phyloP scores from a whole-genome alignment of 2,329 filamentous ascomycete species.

The Drechslerella dactyloides region DNA sequence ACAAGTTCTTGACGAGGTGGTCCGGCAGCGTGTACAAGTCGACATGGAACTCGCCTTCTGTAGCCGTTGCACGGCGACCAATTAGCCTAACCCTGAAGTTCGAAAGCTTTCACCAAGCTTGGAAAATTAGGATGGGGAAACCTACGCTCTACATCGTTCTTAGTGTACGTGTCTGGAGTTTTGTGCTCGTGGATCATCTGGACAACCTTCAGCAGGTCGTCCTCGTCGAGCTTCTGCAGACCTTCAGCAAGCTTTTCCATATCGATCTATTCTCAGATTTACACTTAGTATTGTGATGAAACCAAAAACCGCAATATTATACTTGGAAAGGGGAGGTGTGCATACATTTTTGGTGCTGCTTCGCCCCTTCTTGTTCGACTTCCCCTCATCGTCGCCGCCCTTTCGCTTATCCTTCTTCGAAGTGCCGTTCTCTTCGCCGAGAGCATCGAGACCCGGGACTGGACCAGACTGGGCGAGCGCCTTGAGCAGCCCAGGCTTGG shows the following conservation, averaged over 20 bases:
- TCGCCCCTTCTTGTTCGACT: slow-evolving; percentile 76
- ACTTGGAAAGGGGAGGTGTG: slow-evolving; percentile 48
- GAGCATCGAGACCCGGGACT: slow-evolving; percentile 75
- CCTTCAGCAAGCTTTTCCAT: slow-evolving; percentile 97
- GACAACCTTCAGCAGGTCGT: slow-evolving; percentile 91
- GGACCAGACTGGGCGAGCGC: slow-evolving; percentile 82
- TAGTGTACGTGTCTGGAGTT: slow-evolving; percentile 88
- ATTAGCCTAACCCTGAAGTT: neutral
- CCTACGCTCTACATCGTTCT: slow-evolving; percentile 92
- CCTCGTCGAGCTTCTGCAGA: slow-evolving; percentile 85
- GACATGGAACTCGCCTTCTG: slow-evolving; percentile 96
- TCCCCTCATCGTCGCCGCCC: slow-evolving; percentile 60
- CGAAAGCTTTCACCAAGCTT: slow-evolving; percentile 54
- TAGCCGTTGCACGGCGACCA: neutral
- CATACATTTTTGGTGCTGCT: slow-evolving; percentile 68
- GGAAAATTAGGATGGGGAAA: neutral
- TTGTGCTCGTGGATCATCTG: slow-evolving; percentile 99
- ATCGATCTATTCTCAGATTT: slow-evolving; percentile 66
- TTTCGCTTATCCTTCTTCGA: slow-evolving; percentile 64
- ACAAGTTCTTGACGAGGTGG: slow-evolving; percentile 85
- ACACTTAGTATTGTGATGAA: neutral
- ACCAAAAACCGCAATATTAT: neutral
- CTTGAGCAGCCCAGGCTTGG: slow-evolving; percentile 81
- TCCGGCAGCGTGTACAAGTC: slow-evolving; percentile 98
- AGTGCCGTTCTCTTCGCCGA: slow-evolving; percentile 65